Conservation (phyloP, 2,329 filamentous ascomycete genomes). For the Fusarium sp. region DNA sequence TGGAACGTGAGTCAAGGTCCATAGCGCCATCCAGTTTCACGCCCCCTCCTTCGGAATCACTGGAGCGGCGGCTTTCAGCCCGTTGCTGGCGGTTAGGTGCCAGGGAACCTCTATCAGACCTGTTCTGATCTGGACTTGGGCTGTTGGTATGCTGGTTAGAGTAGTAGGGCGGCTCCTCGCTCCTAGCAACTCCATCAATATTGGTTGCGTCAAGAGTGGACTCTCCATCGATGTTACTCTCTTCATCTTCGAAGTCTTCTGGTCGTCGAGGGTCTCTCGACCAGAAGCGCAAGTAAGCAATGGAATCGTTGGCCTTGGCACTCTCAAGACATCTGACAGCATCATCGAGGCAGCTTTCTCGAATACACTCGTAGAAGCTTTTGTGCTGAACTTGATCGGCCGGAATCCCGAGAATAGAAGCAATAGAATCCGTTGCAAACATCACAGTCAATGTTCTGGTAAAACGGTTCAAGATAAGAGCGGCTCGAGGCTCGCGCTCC, state of each 20-base stretch:
- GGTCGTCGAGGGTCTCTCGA: constrained; percentile 78
- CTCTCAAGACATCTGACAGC: constrained; percentile 83
- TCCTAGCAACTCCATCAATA: background rate
- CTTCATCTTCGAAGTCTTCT: constrained; percentile 59
- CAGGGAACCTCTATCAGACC: background rate
- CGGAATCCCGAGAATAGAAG: constrained; percentile 78
- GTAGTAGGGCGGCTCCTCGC: constrained; percentile 9
- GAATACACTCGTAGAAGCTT: constrained; percentile 90
- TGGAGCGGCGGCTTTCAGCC: constrained; percentile 48
- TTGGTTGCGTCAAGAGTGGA: constrained; percentile 1
- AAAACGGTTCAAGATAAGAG: constrained; percentile 87
- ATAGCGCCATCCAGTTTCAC: constrained; percentile 57
- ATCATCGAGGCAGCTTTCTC: constrained; percentile 79
- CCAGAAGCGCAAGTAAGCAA: constrained; percentile 88
- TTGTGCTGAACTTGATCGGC: constrained; percentile 76
- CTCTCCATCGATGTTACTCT: constrained; percentile 51
- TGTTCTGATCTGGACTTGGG: background rate
- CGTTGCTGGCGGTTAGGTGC: constrained; percentile 7
- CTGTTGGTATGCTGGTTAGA: background rate
- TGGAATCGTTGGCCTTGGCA: constrained; percentile 90
- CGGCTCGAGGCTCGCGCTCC: constrained; percentile 82
- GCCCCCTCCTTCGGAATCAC: constrained; percentile 58
- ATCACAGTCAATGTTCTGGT: constrained; percentile 85
- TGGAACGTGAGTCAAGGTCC: constrained; percentile 52
- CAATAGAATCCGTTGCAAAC: constrained; percentile 83